Evolutionary conservation across 495 filamentous ascomycete species (phyloP).

Genomic region (Amorphotheca resinae): DNA sequence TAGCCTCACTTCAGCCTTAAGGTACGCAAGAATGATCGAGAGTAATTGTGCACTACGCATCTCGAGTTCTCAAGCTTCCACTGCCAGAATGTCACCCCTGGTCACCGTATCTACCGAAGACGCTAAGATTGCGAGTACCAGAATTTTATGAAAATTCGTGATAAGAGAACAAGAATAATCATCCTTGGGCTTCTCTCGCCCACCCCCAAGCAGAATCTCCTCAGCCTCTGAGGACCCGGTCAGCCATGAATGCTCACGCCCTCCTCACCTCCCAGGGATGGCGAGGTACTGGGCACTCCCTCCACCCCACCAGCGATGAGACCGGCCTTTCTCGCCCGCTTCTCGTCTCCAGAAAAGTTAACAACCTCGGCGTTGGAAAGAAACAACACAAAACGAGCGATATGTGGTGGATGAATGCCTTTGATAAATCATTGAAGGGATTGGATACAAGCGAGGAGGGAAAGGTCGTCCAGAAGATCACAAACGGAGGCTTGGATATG

Average conservation of each 20-base stretch:
- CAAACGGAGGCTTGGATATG: constrained; percentile 38
- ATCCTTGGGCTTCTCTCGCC: too few relatives aligned
- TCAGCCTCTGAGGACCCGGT: too few relatives aligned
- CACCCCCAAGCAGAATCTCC: too few relatives aligned
- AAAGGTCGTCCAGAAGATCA: constrained; percentile 35
- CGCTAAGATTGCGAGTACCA: too few relatives aligned
- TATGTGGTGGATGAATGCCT: constrained; percentile 74
- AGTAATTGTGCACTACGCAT: too few relatives aligned
- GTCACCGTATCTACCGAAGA: too few relatives aligned
- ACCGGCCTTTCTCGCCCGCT: constrained; percentile 58
- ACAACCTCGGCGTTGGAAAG: constrained; percentile 59
- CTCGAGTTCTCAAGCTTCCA: too few relatives aligned
- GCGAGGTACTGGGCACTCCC: constrained; percentile 61
- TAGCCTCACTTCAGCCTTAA: too few relatives aligned
- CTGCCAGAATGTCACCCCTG: too few relatives aligned
- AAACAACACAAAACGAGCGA: constrained; percentile 50
- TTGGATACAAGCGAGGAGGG: constrained; percentile 43
- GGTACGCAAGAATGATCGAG: too few relatives aligned
- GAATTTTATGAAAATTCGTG: too few relatives aligned
- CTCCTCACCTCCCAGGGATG: constrained; percentile 68
- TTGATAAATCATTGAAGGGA: constrained; percentile 64
- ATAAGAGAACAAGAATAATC: too few relatives aligned
- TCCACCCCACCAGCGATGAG: constrained; percentile 51
- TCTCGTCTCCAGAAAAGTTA: constrained; percentile 52
- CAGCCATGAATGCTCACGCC: constrained; percentile 54